phyloP scores from a whole-genome alignment of 225 moss, liverwort and hornwort species.

The Rhytidiadelphus loreus region DNA sequence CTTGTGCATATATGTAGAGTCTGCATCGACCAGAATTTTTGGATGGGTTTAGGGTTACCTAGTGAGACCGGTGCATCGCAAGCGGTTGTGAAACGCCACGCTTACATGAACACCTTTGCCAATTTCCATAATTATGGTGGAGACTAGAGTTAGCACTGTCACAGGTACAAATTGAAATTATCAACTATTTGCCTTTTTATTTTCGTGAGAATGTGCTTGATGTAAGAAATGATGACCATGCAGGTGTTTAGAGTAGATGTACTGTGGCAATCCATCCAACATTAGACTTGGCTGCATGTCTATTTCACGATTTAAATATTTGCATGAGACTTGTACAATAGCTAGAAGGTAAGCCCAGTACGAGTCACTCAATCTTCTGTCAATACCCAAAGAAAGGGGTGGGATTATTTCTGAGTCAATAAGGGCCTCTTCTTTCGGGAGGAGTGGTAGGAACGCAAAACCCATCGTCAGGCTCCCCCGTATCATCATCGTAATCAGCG shows the following conservation, averaged over 20 bases:
- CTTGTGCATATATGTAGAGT: constrained; percentile 7
- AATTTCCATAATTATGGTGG: neutral
- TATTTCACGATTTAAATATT: neutral
- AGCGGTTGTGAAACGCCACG: neutral
- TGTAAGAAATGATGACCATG: neutral
- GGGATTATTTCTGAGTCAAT: neutral
- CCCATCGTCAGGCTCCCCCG: constrained; percentile 27
- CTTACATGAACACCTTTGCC: neutral
- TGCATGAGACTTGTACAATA: neutral
- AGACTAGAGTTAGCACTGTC: neutral
- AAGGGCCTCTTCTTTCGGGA: constrained; percentile 43
- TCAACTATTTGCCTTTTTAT: neutral
- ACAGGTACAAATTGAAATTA: neutral
- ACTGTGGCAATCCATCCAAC: neutral
- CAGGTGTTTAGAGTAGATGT: neutral
- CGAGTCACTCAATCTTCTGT: neutral
- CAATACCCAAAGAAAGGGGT: neutral
- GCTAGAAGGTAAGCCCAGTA: neutral
- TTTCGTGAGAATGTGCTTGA: neutral
- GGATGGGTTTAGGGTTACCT: neutral
- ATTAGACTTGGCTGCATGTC: neutral
- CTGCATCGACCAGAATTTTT: neutral
- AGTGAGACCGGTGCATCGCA: neutral
- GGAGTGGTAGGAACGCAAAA: constrained; percentile 49
- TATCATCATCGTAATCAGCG: constrained; percentile 40